Evolutionary conservation across 345 rosid genomes (phyloP).

Genomic region (Luvunga scandens): DNA sequence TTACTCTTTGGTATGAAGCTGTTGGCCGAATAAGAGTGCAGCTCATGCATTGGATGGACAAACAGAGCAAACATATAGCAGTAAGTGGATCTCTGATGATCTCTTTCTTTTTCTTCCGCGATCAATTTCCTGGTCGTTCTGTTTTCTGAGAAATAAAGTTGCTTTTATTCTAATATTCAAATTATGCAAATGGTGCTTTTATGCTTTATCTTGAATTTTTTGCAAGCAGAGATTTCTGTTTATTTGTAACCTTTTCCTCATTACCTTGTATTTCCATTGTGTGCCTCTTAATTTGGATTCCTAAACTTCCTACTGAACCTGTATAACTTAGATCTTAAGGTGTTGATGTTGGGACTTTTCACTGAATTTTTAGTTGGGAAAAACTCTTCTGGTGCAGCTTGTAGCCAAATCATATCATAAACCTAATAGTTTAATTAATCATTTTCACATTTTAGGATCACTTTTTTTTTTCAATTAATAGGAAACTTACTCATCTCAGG

Average conservation of each 20-base stretch:
- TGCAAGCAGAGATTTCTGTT: not conserved
- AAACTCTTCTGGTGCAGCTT: not conserved
- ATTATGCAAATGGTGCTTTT: not conserved
- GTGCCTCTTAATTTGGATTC: not conserved
- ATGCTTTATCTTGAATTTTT: not conserved
- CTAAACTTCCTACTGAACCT: not conserved
- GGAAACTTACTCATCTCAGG: not conserved
- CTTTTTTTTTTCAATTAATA: not conserved
- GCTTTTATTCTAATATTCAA: not conserved
- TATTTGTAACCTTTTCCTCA: not conserved
- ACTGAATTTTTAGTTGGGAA: not conserved
- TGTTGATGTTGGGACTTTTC: not conserved
- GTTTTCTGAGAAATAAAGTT: not conserved
- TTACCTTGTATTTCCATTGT: not conserved
- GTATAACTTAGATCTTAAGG: not conserved
- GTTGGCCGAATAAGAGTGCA: slow-evolving; percentile 84
- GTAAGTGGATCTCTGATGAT: slow-evolving; percentile 45
- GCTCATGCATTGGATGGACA: slow-evolving; percentile 96
- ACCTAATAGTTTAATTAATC: not conserved
- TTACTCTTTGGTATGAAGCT: slow-evolving; percentile 93
- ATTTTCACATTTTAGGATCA: not conserved
- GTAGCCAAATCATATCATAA: not conserved
- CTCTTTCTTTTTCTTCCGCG: not conserved
- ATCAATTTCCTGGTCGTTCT: slow-evolving; percentile 11
- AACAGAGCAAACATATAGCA: slow-evolving; percentile 95